Conservation (phyloP, 208 protist species). For the Crithidia thermophila region DNA sequence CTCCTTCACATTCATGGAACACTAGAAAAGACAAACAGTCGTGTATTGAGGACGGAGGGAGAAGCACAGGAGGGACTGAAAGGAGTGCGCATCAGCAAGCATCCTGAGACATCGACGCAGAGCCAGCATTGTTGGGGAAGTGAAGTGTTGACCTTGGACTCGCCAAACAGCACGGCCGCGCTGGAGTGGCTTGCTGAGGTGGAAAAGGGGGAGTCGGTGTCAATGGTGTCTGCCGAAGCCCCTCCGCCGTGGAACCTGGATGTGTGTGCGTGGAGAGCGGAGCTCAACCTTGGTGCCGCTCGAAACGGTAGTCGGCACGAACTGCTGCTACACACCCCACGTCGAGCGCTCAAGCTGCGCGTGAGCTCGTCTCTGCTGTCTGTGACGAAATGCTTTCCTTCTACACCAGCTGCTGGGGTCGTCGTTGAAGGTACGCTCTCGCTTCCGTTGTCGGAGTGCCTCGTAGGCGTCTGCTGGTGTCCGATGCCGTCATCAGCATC, state of each 20-base stretch:
- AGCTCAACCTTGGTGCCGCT: too few species aligned
- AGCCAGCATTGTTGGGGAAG: constrained; percentile 7
- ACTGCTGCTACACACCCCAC: constrained; percentile 8
- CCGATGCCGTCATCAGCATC: not conserved
- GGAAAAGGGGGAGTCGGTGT: not conserved
- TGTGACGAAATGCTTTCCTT: too few species aligned
- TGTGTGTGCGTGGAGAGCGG: not conserved
- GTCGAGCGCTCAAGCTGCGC: constrained; percentile 1
- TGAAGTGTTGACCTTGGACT: constrained; percentile 17
- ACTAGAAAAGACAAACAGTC: too few species aligned
- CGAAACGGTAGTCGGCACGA: too few species aligned
- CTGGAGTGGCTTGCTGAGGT: constrained; percentile 16
- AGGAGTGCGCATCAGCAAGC: not conserved
- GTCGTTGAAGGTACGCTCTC: constrained; percentile 12
- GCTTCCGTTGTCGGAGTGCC: not conserved
- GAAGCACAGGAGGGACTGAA: too few species aligned
- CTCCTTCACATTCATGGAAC: not conserved
- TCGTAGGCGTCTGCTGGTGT: constrained; percentile 8
- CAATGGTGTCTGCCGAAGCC: not conserved
- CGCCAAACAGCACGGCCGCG: constrained; percentile 4
- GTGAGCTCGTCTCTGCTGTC: not conserved
- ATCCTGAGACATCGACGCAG: not conserved
- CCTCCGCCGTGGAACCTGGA: constrained; percentile 4
- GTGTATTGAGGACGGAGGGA: too few species aligned
- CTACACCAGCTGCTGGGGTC: not conserved